Percentiles rank a stretch among this genome's conserved stretches.
phyloP scores from a whole-genome alignment of 78 protist species.

The Protostelium mycophagum region DNA sequence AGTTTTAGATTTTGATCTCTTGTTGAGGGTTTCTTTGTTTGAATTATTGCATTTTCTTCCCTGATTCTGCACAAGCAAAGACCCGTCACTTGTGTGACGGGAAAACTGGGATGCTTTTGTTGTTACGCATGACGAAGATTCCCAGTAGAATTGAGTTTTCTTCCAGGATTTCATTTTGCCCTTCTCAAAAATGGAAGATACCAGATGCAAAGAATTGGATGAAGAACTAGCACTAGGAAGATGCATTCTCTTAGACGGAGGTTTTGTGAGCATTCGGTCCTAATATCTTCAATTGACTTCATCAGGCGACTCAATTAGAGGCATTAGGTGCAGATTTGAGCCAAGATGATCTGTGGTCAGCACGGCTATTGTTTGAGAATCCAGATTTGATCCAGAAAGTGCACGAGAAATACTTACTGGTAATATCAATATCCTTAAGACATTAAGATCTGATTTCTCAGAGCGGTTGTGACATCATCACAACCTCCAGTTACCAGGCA shows the following conservation, averaged over 20 bases:
- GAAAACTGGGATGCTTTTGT: too few species aligned
- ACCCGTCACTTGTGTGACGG: too few species aligned
- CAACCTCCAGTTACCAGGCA: not conserved
- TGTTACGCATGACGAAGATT: too few species aligned
- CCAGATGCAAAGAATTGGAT: too few species aligned
- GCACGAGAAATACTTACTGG: not conserved
- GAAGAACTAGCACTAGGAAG: too few species aligned
- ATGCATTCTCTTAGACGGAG: not conserved
- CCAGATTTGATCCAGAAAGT: not conserved
- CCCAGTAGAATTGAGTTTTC: too few species aligned
- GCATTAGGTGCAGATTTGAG: not conserved
- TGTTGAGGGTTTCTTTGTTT: too few species aligned
- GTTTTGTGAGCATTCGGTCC: not conserved
- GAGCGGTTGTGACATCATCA: slow-evolving; percentile 1
- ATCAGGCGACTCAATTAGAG: not conserved
- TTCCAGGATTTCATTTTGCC: too few species aligned
- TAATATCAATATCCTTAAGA: not conserved
- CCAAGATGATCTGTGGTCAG: not conserved
- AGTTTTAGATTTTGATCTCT: too few species aligned
- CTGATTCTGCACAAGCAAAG: too few species aligned
- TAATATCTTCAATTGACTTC: not conserved
- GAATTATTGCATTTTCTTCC: too few species aligned
- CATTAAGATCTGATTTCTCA: not conserved
- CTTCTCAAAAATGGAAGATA: too few species aligned
- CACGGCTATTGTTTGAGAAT: not conserved